Percentiles rank a stretch among this genome's conserved stretches.
These are phyloP conservation scores for Chimonanthus praecox DNA, from an alignment of 164 flowering plant species.

Conservation along the genomic window DNA sequence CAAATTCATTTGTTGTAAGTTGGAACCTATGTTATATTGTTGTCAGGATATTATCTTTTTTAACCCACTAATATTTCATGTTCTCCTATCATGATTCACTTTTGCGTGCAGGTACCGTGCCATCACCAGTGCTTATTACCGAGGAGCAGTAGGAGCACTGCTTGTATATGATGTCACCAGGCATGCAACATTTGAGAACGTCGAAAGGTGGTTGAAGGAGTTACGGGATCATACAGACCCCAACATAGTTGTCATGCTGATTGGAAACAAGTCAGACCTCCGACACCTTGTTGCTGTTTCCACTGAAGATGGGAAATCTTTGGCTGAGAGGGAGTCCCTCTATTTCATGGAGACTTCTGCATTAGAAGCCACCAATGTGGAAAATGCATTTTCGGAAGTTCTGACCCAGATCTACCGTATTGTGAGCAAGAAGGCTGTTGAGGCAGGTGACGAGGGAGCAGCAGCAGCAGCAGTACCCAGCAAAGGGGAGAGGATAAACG, in stretches of 20 bases:
- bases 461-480: conserved; percentile 41
- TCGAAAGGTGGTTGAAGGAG: conserved; percentile 61
- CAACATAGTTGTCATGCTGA: conserved; percentile 68
- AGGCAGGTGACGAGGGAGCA: conserved; percentile 50
- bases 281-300: conserved; percentile 65
- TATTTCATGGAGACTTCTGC: conserved; percentile 77
- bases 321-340: conserved; percentile 59
- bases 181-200: conserved; percentile 57
- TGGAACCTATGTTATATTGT: too few species aligned
- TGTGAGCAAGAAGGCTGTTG: conserved; percentile 60
- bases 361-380: conserved; percentile 59
- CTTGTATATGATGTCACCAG: conserved; percentile 66
- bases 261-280: conserved; percentile 68
- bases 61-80: background rate
- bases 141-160: conserved; percentile 71
- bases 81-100: background rate
- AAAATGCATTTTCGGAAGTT: conserved; percentile 63
- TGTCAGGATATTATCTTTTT: too few species aligned
- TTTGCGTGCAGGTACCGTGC: conserved; percentile 52
- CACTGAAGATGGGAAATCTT: conserved; percentile 53
- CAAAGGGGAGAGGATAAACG: conserved; percentile 54
- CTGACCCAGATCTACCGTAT: conserved; percentile 54
- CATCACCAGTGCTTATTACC: conserved; percentile 70
- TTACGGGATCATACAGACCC: conserved; percentile 64
- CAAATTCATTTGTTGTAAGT: too few species aligned